Conservation (phyloP, 306 rosid species). For the Bauhinia variegata region DNA sequence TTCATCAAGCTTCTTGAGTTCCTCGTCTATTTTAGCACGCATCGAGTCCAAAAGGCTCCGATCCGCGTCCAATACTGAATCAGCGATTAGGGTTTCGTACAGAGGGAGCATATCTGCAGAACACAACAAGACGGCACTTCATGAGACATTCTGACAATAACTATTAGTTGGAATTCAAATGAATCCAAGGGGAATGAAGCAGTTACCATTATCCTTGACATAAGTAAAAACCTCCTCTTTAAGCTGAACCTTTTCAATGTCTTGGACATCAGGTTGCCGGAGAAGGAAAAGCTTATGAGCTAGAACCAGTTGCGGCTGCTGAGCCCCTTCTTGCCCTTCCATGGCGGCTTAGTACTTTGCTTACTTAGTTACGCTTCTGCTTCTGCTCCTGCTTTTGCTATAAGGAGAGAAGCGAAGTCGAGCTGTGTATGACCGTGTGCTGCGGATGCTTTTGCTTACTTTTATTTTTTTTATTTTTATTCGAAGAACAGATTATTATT, state of each 20-base stretch:
- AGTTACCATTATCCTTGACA: constrained; percentile 75
- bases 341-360: constrained; percentile 33
- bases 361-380: constrained; percentile 36
- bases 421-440: no score
- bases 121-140: background rate
- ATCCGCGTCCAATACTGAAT: constrained; percentile 70
- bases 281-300: constrained; percentile 90
- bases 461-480: no score
- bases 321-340: constrained; percentile 88
- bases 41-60: constrained; percentile 66
- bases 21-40: constrained; percentile 77
- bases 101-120: constrained; percentile 77
- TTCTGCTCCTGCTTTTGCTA: constrained; percentile 41
- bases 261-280: constrained; percentile 74
- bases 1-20: constrained; percentile 80
- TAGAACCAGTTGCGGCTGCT: constrained; percentile 76
- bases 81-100: constrained; percentile 78
- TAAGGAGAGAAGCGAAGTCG: constrained; percentile 34
- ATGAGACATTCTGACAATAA: background rate
- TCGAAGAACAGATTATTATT: no score
- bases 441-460: no score
- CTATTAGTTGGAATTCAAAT: background rate
- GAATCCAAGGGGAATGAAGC: background rate
- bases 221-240: constrained; percentile 73
- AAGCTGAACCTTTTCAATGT: constrained; percentile 84